These are phyloP conservation scores for Aspergillus amoenus DNA, from an alignment of 2,329 filamentous ascomycete genomes.

Conservation along the genomic window DNA sequence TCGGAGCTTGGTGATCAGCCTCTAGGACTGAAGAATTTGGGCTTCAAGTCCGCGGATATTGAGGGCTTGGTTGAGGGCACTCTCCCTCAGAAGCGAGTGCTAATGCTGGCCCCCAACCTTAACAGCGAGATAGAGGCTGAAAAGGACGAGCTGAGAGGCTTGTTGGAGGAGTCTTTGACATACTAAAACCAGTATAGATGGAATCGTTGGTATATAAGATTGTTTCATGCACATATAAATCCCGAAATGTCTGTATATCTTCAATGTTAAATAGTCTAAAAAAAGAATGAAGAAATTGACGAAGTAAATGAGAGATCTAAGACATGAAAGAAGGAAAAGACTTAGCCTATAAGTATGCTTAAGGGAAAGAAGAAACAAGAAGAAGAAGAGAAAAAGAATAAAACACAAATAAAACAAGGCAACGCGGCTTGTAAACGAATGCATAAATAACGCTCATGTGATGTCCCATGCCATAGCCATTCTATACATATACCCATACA, in stretches of 20 bases:
- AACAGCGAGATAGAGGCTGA: constrained; percentile 68
- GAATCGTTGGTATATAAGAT: background rate
- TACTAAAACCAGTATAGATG: constrained; percentile 39
- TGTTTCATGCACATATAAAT: background rate
- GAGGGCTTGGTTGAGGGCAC: constrained; percentile 89
- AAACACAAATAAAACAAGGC: background rate
- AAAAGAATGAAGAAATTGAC: background rate
- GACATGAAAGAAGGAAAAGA: background rate
- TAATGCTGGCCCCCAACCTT: constrained; percentile 87
- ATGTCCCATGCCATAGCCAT: background rate
- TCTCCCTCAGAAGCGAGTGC: constrained; percentile 82
- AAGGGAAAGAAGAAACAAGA: background rate
- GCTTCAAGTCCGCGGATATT: constrained; percentile 73
- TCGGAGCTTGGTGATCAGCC: constrained; percentile 87
- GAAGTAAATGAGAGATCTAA: background rate
- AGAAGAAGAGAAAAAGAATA: constrained; percentile 1
- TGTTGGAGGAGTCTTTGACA: constrained; percentile 66
- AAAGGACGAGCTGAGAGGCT: constrained; percentile 65
- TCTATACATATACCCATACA: background rate
- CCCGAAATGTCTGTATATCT: background rate
- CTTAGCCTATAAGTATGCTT: background rate
- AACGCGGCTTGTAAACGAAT: background rate
- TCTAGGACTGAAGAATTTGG: constrained; percentile 76
- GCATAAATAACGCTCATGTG: background rate
- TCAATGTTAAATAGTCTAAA: background rate